Base-by-base conservation (phyloP, 441 rosid species). In the Erysimum cheiri region DNA sequence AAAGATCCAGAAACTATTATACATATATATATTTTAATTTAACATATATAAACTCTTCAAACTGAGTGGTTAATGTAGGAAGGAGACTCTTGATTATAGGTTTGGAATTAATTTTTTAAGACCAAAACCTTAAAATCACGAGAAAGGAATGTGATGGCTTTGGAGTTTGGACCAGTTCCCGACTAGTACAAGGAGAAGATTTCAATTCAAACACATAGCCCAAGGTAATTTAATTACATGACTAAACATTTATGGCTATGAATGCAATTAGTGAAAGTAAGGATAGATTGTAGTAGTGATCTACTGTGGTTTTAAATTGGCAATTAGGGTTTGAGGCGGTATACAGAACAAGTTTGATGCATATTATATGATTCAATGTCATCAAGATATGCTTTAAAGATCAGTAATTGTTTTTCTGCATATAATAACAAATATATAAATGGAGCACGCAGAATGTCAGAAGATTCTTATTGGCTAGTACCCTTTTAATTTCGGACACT, bases 401-500 rank as follows among this genome's bases (percentile, higher is more conserved):
- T n/a, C n/a, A n/a, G n/a, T n/a, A n/a, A n/a, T n/a, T n/a, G n/a
- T n/a, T n/a, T n/a, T n/a, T n/a, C n/a, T n/a, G n/a, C n/a, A n/a
- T n/a, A n/a, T n/a, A 29, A 29, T 14, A 64, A 29, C 60, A 72
- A 40, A 56, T 37, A 11, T 76, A 74, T 74, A n/a, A n/a, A n/a
- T n/a, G 1, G 1, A 46, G 49, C 59, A 46, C 64, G n/a, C 47
- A 73, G 67, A 69, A 69, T 60, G 63, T 40, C 70, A 69, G 83
- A 77, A 77, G 72, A 59, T 49, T 66, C 78, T 53, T 69, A 75
- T 80, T 81, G 82, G 87, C 64, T 82, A 77, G 80, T 83, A 81
- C 81, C 36, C 32, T 63, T 69, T 70, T 62, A 36, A 71, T 71
- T 69, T 56, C 48, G 43, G 57, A 62, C 17, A 70, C 54, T 52